Evolutionary conservation across 306 rosid species (phyloP), one percentile per base, ranked within the genome.

Genomic region (Begonia masoniana): DNA sequence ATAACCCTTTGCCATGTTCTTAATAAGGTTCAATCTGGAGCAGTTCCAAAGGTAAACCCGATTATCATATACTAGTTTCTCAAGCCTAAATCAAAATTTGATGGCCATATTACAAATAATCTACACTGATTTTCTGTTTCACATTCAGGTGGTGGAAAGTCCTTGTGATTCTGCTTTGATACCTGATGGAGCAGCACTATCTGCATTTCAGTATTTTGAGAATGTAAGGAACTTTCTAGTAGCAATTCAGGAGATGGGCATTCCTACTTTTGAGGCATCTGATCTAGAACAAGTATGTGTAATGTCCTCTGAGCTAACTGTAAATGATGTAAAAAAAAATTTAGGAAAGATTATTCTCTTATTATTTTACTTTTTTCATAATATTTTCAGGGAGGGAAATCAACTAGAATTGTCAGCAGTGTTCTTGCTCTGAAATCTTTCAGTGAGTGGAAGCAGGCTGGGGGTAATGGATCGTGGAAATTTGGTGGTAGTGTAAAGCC

Each of bases 131-230:
- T 14, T 59, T n/a, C n/a, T 45, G 49, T 11, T 11, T 45, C 49
- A 45, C 6, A 39, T 54, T 62, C 62, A 88, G 97, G 94, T 89
- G 69, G 97, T 89, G 75, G 97, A 89, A 64, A 78, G 94, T 75
- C 89, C 97, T 47, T 79, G 79, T 59, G 84, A 82, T 82, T 79
- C 94, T 60, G 87, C 78, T 45, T 65, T 56, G 57, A 69, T 80
- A 51, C 94, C 89, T 12, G 97, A 89, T 71, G 95, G 95, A 54
- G 94, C 94, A 11, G 91, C 97, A 17, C 62, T 85, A 55, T 82
- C 95, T 0, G 97, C 95, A n/a, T 89, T 72, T 74, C 97, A 89
- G 62, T 89, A 89, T 78, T 89, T 89, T 52, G 97, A 89, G 73
- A 89, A 89, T 41, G 87, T 82, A 52, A 85, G 95, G 79, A 89